Evolutionary conservation across 345 rosid genomes (phyloP), one percentile per base, ranked within the genome.

Genomic region (Mallotus nudiflorus): DNA sequence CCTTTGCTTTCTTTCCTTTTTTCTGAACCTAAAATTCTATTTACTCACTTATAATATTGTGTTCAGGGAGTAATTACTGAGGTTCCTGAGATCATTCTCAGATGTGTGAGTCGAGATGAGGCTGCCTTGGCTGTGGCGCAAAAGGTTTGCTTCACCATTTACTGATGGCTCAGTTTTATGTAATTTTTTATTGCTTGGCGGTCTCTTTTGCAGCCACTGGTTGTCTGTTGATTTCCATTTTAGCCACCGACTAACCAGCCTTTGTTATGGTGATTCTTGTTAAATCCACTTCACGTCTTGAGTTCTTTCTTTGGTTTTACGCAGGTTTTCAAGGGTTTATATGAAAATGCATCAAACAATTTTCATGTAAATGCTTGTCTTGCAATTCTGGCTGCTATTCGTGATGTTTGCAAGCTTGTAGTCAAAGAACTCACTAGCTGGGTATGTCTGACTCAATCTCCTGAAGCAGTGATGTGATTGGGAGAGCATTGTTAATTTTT

Each of bases 81-180:
- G 81, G 96, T 95, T 80, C 97, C 97, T 79, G 98, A 95, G 73
- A 92, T 95, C 68, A 89, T 95, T 76, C 92, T 92, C 24, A 84
- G 99, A 77, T 92, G 99, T 80, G 79, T 89, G 29, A 92, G 94
- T 77, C 85, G 96, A 76, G 99, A 95, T 77, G 98, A 92, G 82
- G 99, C 98, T 66, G 98, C 99, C 61, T 77, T 88, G 65, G 98
- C 99, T 70, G 97, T 95, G 31, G 97, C 99, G 61, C 99, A 92
- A 77, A 95, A 87, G 96, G 94, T 87, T 14, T 49, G 57, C 24
- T 73, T n/a, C 6, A 22, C 20, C n/a, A 27, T 65, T 61, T 53
- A 3, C 46, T 24, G 29, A 12, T 27, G 51, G 29, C 40, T 42
- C 29, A 40, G 22, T 50, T 42, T 16, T 65, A 13, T 27, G 56